These are phyloP conservation scores for Hericium coralloides DNA, from an alignment of 768 basidiomycete species.

Conservation along the genomic window DNA sequence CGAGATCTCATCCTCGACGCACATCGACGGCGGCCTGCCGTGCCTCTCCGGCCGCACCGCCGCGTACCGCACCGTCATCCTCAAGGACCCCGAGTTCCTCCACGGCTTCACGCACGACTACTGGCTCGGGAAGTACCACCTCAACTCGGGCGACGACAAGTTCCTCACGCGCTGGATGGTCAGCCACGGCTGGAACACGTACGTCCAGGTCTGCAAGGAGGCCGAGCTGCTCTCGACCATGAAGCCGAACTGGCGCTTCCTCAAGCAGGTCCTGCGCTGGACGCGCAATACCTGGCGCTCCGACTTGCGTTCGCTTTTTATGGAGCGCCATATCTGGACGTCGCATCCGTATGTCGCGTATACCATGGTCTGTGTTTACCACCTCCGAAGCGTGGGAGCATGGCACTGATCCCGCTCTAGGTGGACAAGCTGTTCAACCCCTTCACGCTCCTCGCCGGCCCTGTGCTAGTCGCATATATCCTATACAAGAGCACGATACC, in stretches of 20 bases:
- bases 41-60: constrained; percentile 92
- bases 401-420: constrained; percentile 26
- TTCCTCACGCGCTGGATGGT: constrained; percentile 97
- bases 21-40: constrained; percentile 88
- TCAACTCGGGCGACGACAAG: constrained; percentile 92
- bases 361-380: constrained; percentile 62
- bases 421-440: constrained; percentile 84
- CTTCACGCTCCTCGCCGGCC: constrained; percentile 79
- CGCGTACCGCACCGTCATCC: constrained; percentile 87
- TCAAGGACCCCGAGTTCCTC: constrained; percentile 90
- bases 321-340: constrained; percentile 82
- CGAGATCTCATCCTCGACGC: constrained; percentile 81
- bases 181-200: constrained; percentile 91
- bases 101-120: constrained; percentile 92
- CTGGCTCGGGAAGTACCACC: constrained; percentile 90
- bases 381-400: neutral
- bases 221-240: constrained; percentile 85
- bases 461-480: constrained; percentile 65
- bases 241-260: constrained; percentile 95
- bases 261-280: constrained; percentile 91
- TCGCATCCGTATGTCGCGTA: constrained; percentile 74
- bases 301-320: constrained; percentile 82
- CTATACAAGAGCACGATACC: constrained; percentile 74
- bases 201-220: constrained; percentile 80
- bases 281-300: constrained; percentile 92